Base-by-base conservation (phyloP, 495 filamentous ascomycete species). In the Talaromyces thailandensis region DNA sequence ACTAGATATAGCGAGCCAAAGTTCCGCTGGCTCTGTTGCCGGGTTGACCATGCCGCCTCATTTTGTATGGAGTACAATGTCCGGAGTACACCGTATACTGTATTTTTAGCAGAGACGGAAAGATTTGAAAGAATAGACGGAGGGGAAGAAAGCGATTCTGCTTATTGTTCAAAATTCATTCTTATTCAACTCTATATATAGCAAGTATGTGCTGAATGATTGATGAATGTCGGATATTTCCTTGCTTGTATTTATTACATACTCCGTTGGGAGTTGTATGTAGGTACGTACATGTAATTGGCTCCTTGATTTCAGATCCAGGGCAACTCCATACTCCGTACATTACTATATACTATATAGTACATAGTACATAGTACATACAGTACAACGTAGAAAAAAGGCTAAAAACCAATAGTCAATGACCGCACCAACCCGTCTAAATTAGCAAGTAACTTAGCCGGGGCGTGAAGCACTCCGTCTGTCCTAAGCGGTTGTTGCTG, bases 31-130 rank as follows among this genome's bases (percentile, higher is more conserved):
- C 9, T 55, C 51, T 55, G 51, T 55, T 55, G 51, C 51, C 51
- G 51, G 51, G 51, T 55, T 55, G 51, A 55, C 51, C 51, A 55
- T 21, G 43, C 43, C 43, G 43, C 43, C 43, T 48, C 43, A n/a
- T 48, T 48, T 9, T 48, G 43, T 48, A 48, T 21, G 23, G 26
- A 55, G 26, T 26, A 55, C 51, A 55, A 55, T 55, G 23, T 14
- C 12, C 51, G 51, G 23, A 55, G 51, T 26, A 55, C 23, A 26
- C 23, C 23, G 26, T 25, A 55, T 28, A 14, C 23, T 55, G 51
- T 55, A 55, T 14, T 14, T 25, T 23, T 25, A 26, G n/a, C 11
- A 0, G 12, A 18, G 21, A 16, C n/a, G 26, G 26, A 55, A 14
- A 55, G 23, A 14, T 11, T n/a, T 55, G 51, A 55, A 28, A 25